Conservation (phyloP, 2,329 filamentous ascomycete genomes). For the Fusarium sp. region DNA sequence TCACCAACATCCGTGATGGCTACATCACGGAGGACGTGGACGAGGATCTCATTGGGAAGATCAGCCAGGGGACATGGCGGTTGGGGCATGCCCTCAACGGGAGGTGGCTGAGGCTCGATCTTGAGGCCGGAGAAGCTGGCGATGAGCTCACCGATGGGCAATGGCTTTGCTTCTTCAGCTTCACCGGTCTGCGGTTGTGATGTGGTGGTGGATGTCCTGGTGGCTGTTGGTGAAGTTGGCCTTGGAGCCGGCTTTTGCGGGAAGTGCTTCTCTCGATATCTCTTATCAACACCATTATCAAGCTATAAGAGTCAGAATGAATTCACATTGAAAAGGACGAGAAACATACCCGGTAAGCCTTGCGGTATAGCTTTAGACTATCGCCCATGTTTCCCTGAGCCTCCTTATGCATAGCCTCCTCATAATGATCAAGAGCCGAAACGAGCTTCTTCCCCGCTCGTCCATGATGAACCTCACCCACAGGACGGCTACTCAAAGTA, state of each 20-base stretch:
- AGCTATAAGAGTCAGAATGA: constrained; percentile 65
- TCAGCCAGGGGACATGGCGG: constrained; percentile 83
- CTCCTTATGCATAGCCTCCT: constrained; percentile 91
- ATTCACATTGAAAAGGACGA: too few relatives aligned
- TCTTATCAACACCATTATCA: constrained; percentile 84
- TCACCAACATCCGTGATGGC: constrained; percentile 81
- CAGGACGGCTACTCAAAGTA: neutral
- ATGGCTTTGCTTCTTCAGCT: constrained; percentile 60
- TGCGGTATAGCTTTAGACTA: constrained; percentile 87
- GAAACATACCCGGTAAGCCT: constrained; percentile 81
- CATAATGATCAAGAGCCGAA: constrained; percentile 92
- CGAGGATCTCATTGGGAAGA: constrained; percentile 86
- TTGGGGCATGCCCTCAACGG: constrained; percentile 77
- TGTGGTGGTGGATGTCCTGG: neutral
- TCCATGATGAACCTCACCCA: constrained; percentile 25
- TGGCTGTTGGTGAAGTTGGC: constrained; percentile 39
- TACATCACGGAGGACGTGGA: constrained; percentile 80
- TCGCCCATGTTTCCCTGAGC: constrained; percentile 87
- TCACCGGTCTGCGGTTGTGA: constrained; percentile 52
- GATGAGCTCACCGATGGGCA: constrained; percentile 77
- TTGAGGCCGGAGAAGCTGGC: constrained; percentile 77
- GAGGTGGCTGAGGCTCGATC: constrained; percentile 75
- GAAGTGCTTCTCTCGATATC: constrained; percentile 93
- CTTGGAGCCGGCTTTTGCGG: constrained; percentile 59
- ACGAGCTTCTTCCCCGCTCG: constrained; percentile 62